Conservation (phyloP, 768 basidiomycete genomes). For the Rubroboletus satanas region DNA sequence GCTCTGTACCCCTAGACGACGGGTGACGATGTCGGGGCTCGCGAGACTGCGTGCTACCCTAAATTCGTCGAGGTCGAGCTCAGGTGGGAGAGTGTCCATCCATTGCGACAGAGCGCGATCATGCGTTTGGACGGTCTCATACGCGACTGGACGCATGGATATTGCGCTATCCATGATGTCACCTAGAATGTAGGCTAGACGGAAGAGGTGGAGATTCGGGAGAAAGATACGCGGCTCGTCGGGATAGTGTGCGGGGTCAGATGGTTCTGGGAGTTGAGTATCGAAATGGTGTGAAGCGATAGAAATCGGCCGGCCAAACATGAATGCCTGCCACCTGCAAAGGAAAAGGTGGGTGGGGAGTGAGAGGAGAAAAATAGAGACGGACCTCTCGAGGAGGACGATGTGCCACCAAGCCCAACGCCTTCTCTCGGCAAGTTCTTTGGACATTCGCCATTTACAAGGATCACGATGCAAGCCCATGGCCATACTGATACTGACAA, state of each 20-base stretch:
- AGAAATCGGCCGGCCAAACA: constrained; percentile 75
- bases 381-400: constrained; percentile 70
- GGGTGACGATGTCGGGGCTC: constrained; percentile 51
- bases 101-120: constrained; percentile 70
- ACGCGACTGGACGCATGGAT: constrained; percentile 74
- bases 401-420: constrained; percentile 94
- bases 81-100: constrained; percentile 71
- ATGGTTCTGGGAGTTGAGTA: constrained; percentile 69
- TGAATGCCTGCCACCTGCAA: constrained; percentile 79
- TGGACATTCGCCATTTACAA: constrained; percentile 69
- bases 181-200: constrained; percentile 73
- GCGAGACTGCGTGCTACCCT: constrained; percentile 69
- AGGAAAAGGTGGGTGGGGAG: constrained; percentile 6
- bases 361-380: constrained; percentile 3
- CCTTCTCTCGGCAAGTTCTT: constrained; percentile 68
- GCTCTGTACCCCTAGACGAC: constrained; percentile 75
- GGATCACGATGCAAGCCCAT: constrained; percentile 87
- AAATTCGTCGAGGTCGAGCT: constrained; percentile 75
- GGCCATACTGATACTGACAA: constrained; percentile 71
- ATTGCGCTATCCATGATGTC: constrained; percentile 85
- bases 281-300: constrained; percentile 83
- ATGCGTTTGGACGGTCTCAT: constrained; percentile 67
- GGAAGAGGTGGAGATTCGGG: constrained; percentile 73
- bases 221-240: constrained; percentile 63
- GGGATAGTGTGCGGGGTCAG: constrained; percentile 41